Conservation (phyloP, 1,284 basidiomycete genomes). For the Pseudozyma sp. region DNA sequence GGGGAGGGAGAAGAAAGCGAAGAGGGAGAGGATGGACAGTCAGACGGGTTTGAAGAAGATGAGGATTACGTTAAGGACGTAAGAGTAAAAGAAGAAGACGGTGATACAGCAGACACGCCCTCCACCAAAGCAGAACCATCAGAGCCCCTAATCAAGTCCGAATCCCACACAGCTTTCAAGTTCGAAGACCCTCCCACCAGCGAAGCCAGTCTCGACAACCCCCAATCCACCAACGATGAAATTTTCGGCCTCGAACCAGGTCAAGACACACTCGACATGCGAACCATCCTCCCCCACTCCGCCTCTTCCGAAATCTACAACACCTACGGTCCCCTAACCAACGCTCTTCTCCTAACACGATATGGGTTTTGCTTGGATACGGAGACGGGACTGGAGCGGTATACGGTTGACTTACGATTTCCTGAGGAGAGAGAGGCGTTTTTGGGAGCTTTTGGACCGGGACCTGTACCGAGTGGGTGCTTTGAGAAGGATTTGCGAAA, state of each 20-base stretch:
- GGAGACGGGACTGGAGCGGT: slow-evolving; percentile 58
- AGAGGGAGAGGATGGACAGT: neutral
- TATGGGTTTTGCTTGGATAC: slow-evolving; percentile 64
- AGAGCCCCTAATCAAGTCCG: too few species aligned
- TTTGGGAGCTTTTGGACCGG: slow-evolving; percentile 3
- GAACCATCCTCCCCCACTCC: slow-evolving; percentile 18
- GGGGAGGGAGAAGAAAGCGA: neutral
- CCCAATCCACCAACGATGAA: neutral
- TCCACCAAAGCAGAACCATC: too few species aligned
- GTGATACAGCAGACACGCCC: too few species aligned
- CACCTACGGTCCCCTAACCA: slow-evolving; percentile 60
- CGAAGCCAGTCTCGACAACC: too few species aligned
- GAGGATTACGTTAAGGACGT: neutral
- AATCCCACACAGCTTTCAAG: too few species aligned
- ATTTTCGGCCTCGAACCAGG: slow-evolving; percentile 4
- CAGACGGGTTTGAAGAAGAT: neutral
- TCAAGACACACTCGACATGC: slow-evolving; percentile 57
- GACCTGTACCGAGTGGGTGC: too few species aligned
- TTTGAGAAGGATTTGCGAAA: too few species aligned
- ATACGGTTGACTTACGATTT: slow-evolving; percentile 47
- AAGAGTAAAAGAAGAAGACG: neutral
- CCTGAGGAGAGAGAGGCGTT: slow-evolving; percentile 28
- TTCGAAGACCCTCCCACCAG: too few species aligned
- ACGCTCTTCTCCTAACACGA: slow-evolving; percentile 54
- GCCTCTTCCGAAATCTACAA: slow-evolving; percentile 51